These are phyloP conservation scores for Raffaelea arxii DNA, from an alignment of 2,329 filamentous ascomycete species.

Conservation along the genomic window DNA sequence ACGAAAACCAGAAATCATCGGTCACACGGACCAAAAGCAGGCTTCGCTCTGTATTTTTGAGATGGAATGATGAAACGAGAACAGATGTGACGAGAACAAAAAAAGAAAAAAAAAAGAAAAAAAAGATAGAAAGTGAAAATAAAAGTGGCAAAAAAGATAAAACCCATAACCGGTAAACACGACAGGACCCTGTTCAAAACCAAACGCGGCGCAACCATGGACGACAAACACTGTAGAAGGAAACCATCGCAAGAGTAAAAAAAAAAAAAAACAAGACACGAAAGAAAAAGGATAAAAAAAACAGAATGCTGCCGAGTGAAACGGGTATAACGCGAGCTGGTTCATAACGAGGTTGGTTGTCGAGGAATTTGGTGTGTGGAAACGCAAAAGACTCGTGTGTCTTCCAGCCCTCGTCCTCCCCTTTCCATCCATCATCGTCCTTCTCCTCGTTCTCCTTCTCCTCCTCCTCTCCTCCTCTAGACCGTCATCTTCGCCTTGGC, in stretches of 20 bases:
- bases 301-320: not conserved
- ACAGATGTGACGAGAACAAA: too few species aligned
- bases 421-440: not conserved
- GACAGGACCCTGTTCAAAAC: too few species aligned
- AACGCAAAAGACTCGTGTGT: not conserved
- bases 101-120: not conserved
- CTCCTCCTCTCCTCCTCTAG: conserved; percentile 32
- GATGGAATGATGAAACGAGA: too few species aligned
- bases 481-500: conserved; percentile 91
- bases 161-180: too few species aligned
- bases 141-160: too few species aligned
- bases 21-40: too few species aligned
- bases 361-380: not conserved
- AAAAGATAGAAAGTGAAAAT: not conserved
- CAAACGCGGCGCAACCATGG: not conserved
- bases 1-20: too few species aligned
- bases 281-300: not conserved
- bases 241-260: not conserved
- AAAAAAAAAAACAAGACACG: not conserved
- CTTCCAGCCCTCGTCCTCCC: not conserved
- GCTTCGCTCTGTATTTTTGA: too few species aligned
- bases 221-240: not conserved
- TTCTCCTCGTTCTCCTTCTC: not conserved
- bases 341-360: too few species aligned
- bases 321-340: not conserved